Percentiles rank a stretch among this genome's conserved stretches.
phyloP scores from a whole-genome alignment of 2,329 filamentous ascomycete genomes.

The Cladosporium velox region DNA sequence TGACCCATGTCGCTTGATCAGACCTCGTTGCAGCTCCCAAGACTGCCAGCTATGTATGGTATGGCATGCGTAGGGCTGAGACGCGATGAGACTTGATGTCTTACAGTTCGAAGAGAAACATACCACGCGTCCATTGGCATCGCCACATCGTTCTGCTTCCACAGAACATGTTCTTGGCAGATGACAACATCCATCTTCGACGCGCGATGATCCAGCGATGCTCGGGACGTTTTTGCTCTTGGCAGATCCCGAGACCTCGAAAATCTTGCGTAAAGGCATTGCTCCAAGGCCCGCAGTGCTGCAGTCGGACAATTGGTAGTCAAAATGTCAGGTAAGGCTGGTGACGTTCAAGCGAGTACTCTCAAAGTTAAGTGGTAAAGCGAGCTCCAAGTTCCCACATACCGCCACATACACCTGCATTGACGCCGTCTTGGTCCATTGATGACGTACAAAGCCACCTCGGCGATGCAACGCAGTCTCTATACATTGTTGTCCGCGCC shows the following conservation, averaged over 20 bases:
- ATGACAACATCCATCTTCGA: background rate
- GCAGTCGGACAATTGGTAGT: background rate
- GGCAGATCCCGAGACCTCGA: conserved; percentile 2
- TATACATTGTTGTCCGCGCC: conserved; percentile 6
- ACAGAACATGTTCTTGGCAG: background rate
- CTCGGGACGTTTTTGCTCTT: conserved; percentile 15
- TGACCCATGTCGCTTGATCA: background rate
- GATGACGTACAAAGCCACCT: conserved; percentile 12
- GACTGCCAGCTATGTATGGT: background rate
- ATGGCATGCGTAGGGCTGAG: conserved; percentile 5
- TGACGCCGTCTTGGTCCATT: background rate
- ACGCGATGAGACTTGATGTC: background rate
- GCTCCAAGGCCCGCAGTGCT: background rate
- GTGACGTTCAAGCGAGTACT: conserved; percentile 9
- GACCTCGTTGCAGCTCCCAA: background rate
- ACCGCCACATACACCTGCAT: background rate
- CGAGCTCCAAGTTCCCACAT: background rate
- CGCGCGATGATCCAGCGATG: conserved; percentile 15
- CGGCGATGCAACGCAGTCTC: conserved; percentile 7
- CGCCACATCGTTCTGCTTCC: no score
- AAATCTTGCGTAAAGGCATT: conserved; percentile 17
- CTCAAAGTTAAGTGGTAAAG: background rate
- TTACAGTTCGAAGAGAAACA: background rate
- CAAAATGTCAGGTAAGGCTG: background rate
- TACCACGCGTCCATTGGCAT: background rate